Base-by-base conservation (phyloP, 2,329 filamentous ascomycete species). In the Colletotrichum shisoi region DNA sequence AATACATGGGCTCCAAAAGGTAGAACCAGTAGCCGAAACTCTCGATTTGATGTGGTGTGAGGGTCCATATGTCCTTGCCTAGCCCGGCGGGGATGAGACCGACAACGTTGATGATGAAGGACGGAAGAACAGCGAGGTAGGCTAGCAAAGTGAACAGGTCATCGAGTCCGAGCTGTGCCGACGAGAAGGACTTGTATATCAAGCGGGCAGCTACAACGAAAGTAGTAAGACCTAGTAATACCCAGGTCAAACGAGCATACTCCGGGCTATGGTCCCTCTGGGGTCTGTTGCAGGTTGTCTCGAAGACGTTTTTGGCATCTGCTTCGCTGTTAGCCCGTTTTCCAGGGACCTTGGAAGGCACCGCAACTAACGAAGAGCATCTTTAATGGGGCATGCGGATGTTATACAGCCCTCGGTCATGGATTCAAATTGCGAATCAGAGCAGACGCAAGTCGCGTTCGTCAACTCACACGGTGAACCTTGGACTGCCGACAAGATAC, bases 1-100 rank as follows among this genome's bases (percentile, higher is more conserved):
- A 77, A 70, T 82, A 82, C 21, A 81, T 71, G 0, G 79, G 71
- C 46, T 79, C 76, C 3, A 77, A 70, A 7, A 77, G 27, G 69
- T 73, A 78, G 61, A 79, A 78, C 51, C 62, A 76, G 3, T 70
- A 61, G 7, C 68, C 72, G 21, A 77, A 78, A 1, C 60, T 40
- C 53, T 70, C 72, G 45, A 74, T 72, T 44, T 72, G 69, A 13
- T 62, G 24, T 4, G 68, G 34, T 4, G 51, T 62, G 0, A 79
- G 58, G 3, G 76, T 77, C 77, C 77, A 79, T 27, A 78, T 71
- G 24, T 79, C 77, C 8, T 67, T 70, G 2, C 77, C 77, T n/a
- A 78, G 63, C 12, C 76, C 76, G 40, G 74, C 71, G 1, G 71
- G 68, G 0, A 71, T 67, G 0, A 75, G 68, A 3, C 71, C 71